Evolutionary conservation across 495 filamentous ascomycete species (phyloP).

Genomic region (Penicillium bovifimosum): DNA sequence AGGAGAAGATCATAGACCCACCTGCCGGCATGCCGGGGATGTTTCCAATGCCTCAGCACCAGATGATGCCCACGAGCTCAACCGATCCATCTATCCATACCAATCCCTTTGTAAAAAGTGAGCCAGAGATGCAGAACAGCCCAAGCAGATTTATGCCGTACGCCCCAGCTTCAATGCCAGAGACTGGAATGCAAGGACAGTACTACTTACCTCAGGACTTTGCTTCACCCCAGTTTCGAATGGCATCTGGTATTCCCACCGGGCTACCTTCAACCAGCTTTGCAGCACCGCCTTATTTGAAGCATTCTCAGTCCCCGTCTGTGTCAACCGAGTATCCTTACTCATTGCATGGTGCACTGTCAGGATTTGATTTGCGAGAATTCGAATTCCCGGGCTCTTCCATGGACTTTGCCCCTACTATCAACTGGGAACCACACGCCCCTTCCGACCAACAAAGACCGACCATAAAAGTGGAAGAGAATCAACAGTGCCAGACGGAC

Average conservation of each 20-base stretch:
- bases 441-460: background rate
- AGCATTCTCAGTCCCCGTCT: background rate
- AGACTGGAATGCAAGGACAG: background rate
- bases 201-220: slow-evolving; percentile 1
- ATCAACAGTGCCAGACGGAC: background rate
- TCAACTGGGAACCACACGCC: background rate
- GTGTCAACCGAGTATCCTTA: background rate
- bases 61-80: background rate
- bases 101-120: slow-evolving; percentile 12
- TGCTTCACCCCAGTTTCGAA: background rate
- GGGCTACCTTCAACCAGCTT: background rate
- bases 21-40: background rate
- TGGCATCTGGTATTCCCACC: background rate
- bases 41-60: background rate
- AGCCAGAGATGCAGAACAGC: background rate
- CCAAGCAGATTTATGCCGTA: background rate
- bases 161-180: background rate
- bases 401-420: background rate
- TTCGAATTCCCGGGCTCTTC: background rate
- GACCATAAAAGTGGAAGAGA: background rate
- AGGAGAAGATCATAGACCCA: slow-evolving; percentile 6
- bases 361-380: background rate
- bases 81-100: background rate
- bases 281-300: background rate
- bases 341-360: background rate